Evolutionary conservation across 176 grass and related monocot genomes (phyloP).

Genomic region (Zoysia pacifica): DNA sequence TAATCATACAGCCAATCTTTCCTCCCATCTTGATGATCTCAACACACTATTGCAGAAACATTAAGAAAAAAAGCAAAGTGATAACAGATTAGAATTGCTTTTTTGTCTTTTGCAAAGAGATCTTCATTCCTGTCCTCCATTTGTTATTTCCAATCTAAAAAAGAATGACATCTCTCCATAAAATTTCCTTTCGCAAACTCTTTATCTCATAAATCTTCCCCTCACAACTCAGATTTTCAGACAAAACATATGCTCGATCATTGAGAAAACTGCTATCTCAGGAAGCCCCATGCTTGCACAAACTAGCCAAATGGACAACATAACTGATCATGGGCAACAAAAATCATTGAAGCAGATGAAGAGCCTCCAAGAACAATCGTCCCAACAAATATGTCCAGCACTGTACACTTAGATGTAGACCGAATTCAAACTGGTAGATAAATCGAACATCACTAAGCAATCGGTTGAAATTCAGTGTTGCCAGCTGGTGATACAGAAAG

Average conservation of each 20-base stretch:
- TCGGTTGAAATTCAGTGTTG: constrained; percentile 6
- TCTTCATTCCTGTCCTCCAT: background rate
- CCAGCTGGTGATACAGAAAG: background rate
- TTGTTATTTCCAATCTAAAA: background rate
- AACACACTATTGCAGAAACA: constrained; percentile 48
- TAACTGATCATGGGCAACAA: constrained; percentile 35
- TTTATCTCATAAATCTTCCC: background rate
- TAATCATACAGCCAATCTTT: constrained; percentile 56
- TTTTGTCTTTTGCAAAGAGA: constrained; percentile 7
- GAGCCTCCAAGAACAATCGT: background rate
- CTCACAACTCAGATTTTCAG: constrained; percentile 20
- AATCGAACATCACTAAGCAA: background rate
- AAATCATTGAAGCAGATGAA: constrained; percentile 1
- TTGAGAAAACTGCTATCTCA: background rate
- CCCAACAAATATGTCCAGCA: background rate
- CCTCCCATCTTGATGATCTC: constrained; percentile 50
- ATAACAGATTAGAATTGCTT: constrained; percentile 27
- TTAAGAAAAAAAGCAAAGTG: constrained; percentile 41
- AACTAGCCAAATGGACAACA: background rate
- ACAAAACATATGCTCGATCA: constrained; percentile 15
- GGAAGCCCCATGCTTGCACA: constrained; percentile 22
- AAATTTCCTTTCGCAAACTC: no score
- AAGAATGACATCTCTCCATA: background rate
- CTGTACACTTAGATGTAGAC: background rate
- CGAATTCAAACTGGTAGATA: background rate